phyloP scores from a whole-genome alignment of 805 yeast genomes.

The Suhomyces sp. region DNA sequence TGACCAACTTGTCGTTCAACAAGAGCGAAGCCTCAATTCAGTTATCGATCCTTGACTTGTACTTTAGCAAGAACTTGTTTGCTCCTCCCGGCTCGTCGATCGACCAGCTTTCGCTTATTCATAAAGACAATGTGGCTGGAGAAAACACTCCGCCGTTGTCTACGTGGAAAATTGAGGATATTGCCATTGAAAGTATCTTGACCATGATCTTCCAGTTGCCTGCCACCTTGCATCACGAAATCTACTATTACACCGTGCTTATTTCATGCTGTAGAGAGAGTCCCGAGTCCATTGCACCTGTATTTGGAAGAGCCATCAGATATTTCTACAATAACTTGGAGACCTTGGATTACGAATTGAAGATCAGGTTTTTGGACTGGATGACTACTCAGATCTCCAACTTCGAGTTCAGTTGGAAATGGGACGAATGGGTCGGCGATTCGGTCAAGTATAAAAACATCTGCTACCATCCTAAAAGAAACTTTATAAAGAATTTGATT shows the following conservation, averaged over 20 bases:
- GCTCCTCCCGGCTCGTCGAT: constrained; percentile 68
- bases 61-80: constrained; percentile 56
- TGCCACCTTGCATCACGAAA: constrained; percentile 56
- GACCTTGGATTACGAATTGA: constrained; percentile 71
- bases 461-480: constrained; percentile 67
- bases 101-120: constrained; percentile 54
- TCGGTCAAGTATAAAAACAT: constrained; percentile 43
- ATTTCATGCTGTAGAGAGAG: constrained; percentile 84
- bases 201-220: constrained; percentile 79
- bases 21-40: constrained; percentile 84
- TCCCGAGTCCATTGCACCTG: constrained; percentile 79
- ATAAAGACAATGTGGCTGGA: constrained; percentile 41
- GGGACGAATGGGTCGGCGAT: constrained; percentile 88
- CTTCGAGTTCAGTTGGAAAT: constrained; percentile 94
- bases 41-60: constrained; percentile 67
- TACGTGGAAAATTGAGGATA: constrained; percentile 89
- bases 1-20: constrained; percentile 82
- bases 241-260: constrained; percentile 80
- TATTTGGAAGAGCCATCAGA: constrained; percentile 87
- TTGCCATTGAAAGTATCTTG: constrained; percentile 78
- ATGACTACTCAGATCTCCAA: constrained; percentile 89
- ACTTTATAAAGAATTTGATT: constrained; percentile 73
- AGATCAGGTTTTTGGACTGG: constrained; percentile 80
- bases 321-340: constrained; percentile 69
- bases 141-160: constrained; percentile 47